Conservation (phyloP, 1,284 basidiomycete species). For the Cryptococcus amylolentus region DNA sequence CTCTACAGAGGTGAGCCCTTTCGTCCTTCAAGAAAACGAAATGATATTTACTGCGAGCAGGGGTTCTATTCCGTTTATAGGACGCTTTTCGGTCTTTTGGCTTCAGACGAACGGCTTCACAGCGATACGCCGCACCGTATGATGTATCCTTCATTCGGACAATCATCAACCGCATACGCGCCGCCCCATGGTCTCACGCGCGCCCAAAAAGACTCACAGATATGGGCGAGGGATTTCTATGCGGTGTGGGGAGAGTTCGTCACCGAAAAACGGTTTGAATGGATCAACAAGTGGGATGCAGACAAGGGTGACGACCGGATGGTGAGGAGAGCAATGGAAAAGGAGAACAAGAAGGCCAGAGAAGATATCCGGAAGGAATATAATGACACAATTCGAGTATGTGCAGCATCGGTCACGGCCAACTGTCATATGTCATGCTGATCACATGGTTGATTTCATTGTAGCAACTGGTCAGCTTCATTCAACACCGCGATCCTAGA, state of each 20-base stretch:
- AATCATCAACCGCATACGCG: constrained; percentile 65
- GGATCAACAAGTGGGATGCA: constrained; percentile 81
- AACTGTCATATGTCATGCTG: too few relatives aligned
- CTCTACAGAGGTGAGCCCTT: constrained; percentile 58
- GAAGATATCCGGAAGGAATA: constrained; percentile 87
- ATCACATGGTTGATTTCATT: neutral
- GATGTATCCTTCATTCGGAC: constrained; percentile 78
- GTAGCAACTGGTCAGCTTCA: constrained; percentile 76
- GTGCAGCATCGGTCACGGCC: constrained; percentile 27
- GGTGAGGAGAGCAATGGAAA: constrained; percentile 85
- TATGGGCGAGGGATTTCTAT: constrained; percentile 73
- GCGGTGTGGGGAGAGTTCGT: constrained; percentile 80
- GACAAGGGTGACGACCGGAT: constrained; percentile 82
- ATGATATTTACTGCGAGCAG: constrained; percentile 49
- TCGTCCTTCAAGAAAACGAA: neutral
- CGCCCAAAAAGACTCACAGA: constrained; percentile 49
- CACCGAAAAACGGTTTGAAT: constrained; percentile 84
- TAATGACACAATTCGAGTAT: constrained; percentile 81
- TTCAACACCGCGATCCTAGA: constrained; percentile 90
- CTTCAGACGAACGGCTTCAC: constrained; percentile 72
- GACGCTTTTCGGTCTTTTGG: constrained; percentile 79
- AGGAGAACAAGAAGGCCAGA: constrained; percentile 88
- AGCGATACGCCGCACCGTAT: constrained; percentile 49
- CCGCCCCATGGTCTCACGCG: constrained; percentile 53
- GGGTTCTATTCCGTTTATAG: constrained; percentile 89